Conservation (phyloP, 2,329 filamentous ascomycete species). For the Pseudofabraea citricarpa region DNA sequence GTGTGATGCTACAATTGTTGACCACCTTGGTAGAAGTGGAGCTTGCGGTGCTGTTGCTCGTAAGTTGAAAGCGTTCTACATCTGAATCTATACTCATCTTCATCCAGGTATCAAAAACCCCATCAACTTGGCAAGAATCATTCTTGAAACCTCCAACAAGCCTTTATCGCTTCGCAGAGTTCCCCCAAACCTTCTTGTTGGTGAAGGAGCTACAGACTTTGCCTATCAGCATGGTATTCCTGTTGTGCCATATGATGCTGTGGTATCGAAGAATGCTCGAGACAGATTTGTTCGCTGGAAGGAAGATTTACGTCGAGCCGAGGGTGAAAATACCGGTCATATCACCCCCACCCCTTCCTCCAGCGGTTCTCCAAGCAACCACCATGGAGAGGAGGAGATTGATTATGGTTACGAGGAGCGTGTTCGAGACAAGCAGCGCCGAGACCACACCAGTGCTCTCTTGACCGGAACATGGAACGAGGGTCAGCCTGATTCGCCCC, state of each 20-base stretch:
- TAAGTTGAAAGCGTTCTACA: conserved; percentile 41
- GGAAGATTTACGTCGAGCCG: conserved; percentile 63
- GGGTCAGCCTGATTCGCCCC: conserved; percentile 55
- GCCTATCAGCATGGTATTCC: conserved; percentile 73
- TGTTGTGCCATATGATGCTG: conserved; percentile 65
- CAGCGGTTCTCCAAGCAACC: conserved; percentile 16
- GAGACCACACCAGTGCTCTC: conserved; percentile 50
- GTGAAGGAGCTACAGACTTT: conserved; percentile 81
- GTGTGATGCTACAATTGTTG: conserved; percentile 89
- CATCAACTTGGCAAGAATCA: conserved; percentile 76
- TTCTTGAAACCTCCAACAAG: conserved; percentile 72
- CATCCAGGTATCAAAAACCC: conserved; percentile 81
- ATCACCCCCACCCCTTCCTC: conserved; percentile 21
- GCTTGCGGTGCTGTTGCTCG: conserved; percentile 87
- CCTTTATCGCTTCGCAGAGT: conserved; percentile 82
- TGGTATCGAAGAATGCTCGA: conserved; percentile 75
- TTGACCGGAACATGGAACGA: conserved; percentile 57
- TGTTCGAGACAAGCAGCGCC: conserved; percentile 23
- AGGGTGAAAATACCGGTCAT: conserved; percentile 34
- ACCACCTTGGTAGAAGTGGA: conserved; percentile 85
- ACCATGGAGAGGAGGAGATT: conserved; percentile 14
- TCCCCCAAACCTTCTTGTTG: conserved; percentile 86
- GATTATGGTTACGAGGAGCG: conserved; percentile 24
- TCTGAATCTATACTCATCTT: background rate
- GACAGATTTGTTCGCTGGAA: conserved; percentile 79